Conservation (phyloP, 83 land plant species). For the Larix sibirica region DNA sequence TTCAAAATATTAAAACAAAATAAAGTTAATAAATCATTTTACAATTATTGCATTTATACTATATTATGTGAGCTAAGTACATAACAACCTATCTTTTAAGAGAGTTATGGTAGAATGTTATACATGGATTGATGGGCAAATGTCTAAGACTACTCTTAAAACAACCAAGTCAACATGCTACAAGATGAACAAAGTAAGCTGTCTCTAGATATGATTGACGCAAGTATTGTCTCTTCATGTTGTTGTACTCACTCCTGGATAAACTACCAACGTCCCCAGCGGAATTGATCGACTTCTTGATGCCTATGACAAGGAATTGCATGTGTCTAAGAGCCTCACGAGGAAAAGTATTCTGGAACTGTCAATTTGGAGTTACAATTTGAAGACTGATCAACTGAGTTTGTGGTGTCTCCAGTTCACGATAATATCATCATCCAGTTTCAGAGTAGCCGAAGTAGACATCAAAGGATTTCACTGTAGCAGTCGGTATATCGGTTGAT, state of each 20-base stretch:
- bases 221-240: slow-evolving; percentile 89
- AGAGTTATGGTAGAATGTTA: too few relatives aligned
- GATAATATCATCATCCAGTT: slow-evolving; percentile 71
- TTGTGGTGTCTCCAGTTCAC: slow-evolving; percentile 60
- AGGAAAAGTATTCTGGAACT: slow-evolving; percentile 74
- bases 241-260: slow-evolving; percentile 98
- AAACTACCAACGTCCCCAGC: slow-evolving; percentile 39
- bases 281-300: slow-evolving; percentile 54
- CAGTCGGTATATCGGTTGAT: slow-evolving; percentile 65
- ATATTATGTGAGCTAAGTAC: too few relatives aligned
- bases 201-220: slow-evolving; percentile 68
- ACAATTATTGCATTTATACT: too few relatives aligned
- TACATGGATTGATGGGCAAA: too few relatives aligned
- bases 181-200: slow-evolving; percentile 33
- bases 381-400: slow-evolving; percentile 54
- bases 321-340: slow-evolving; percentile 75
- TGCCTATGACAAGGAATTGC: slow-evolving; percentile 66
- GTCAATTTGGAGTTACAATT: slow-evolving; percentile 80
- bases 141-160: too few relatives aligned
- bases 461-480: slow-evolving; percentile 56
- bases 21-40: too few relatives aligned
- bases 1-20: too few relatives aligned
- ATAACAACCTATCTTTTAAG: too few relatives aligned
- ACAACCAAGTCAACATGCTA: slow-evolving; percentile 1
- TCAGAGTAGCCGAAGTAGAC: slow-evolving; percentile 73